Evolutionary conservation across 1,139 yeast genomes (phyloP), one percentile per base, ranked within the genome.

Genomic region (Kodamaea arcana): DNA sequence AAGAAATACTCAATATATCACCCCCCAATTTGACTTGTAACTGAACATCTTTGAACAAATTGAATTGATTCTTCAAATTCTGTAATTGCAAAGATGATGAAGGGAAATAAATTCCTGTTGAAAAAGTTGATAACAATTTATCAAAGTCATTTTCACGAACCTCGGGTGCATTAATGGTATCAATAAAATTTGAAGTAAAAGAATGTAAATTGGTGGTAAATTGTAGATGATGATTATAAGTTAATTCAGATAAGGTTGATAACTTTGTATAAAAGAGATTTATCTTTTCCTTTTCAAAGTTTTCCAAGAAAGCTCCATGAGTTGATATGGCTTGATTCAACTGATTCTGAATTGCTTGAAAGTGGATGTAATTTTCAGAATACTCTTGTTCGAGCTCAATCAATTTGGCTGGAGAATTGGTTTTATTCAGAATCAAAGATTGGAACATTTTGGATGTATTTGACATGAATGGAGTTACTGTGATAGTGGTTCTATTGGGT

Each of bases 71-170:
- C 36, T 56, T 62, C 40, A 70, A 50, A 44, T 64, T 67, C 38
- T 70, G 76, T 39, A 58, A 66, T 34, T 57, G 41, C 20, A 35
- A 30, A 10, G 32, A 25, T 9, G 32, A 48, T 2, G 69, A 55
- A 0, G 74, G 72, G 32, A 64, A 61, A 44, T 62, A 69, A 11
- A 69, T 56, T 2, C 76, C 76, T 2, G 72, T 58, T 31, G 62
- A 53, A 40, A 55, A 65, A 16, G 47, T 43, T 2, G 47, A 47
- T 6, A 65, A 24, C 10, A 61, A 40, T 12, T 44, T 39, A 7
- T 52, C 39, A 27, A 61, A 57, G 31, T 70, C 76, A 8, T 44
- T 47, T 8, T 44, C 42, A 33, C 56, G 55, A 35, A 62, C 46
- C n/a, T 51, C 50, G 3, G 59, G 50, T n/a, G 48, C 46, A 39